phyloP scores from a whole-genome alignment of 345 rosid genomes.

The Dimocarpus longan region DNA sequence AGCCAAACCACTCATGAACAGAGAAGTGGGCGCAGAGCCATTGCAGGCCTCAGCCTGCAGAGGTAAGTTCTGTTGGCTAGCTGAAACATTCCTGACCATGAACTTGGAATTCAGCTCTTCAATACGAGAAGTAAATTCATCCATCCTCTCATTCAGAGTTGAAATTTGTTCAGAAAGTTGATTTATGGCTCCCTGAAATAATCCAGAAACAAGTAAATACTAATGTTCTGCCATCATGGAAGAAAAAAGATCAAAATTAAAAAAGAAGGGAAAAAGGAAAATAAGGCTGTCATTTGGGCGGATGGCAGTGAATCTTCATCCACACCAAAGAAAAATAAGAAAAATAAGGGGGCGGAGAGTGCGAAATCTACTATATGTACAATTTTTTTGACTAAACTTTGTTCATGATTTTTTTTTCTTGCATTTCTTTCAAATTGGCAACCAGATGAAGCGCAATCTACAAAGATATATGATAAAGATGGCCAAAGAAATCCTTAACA shows the following conservation, averaged over 20 bases:
- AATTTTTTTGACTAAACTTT: not conserved
- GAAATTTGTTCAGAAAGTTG: conserved; percentile 97
- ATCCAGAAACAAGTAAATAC: conserved; percentile 14
- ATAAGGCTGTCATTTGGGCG: not conserved
- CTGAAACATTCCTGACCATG: conserved; percentile 51
- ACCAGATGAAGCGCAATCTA: not conserved
- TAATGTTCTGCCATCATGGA: not conserved
- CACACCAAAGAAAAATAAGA: not conserved
- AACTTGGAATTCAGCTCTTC: conserved; percentile 86
- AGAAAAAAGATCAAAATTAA: not conserved
- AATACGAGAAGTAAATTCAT: conserved; percentile 80
- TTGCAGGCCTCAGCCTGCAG: conserved; percentile 74
- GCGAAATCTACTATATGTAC: not conserved
- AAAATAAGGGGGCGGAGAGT: not conserved
- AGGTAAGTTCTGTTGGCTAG: conserved; percentile 80
- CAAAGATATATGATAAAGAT: not conserved
- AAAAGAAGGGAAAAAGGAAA: not conserved
- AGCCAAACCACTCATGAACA: conserved; percentile 51
- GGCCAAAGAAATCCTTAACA: not conserved
- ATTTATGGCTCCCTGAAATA: conserved; percentile 70
- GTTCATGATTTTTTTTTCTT: not conserved
- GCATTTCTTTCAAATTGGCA: not conserved
- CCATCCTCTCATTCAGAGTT: conserved; percentile 96
- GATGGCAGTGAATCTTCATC: not conserved
- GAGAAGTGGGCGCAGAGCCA: conserved; percentile 71